These are phyloP conservation scores for Diaporthe vexans DNA, from an alignment of 2,329 filamentous ascomycete genomes.

Conservation along the genomic window DNA sequence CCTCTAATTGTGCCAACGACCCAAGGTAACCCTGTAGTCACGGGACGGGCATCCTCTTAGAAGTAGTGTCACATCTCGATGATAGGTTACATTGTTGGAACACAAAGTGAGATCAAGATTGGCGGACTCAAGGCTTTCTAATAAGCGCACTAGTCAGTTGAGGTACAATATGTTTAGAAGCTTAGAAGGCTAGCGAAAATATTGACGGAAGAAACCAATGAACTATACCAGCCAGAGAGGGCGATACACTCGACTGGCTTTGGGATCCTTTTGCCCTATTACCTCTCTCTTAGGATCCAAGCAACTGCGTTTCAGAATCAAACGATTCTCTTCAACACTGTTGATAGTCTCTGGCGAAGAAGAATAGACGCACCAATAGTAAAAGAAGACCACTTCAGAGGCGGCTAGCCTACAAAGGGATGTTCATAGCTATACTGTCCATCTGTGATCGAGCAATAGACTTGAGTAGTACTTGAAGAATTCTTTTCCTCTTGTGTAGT, in stretches of 20 bases:
- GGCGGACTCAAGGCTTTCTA: too few relatives aligned
- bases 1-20: not conserved
- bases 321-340: not conserved
- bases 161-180: not conserved
- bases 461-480: too few relatives aligned
- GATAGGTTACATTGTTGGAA: slow-evolving; percentile 8
- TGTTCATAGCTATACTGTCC: not conserved
- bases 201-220: not conserved
- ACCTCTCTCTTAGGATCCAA: not conserved
- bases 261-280: not conserved
- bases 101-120: not conserved
- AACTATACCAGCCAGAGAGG: not conserved
- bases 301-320: too few relatives aligned
- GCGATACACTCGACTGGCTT: not conserved
- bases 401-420: too few relatives aligned
- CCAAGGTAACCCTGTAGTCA: not conserved
- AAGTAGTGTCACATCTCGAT: slow-evolving; percentile 1
- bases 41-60: not conserved
- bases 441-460: not conserved
- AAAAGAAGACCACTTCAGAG: not conserved
- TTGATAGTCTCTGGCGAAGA: not conserved
- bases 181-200: not conserved
- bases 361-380: not conserved
- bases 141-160: not conserved
- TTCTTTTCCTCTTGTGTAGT: not conserved